phyloP scores from a whole-genome alignment of 148 eudicot species.

The Rhododendron simsii region DNA sequence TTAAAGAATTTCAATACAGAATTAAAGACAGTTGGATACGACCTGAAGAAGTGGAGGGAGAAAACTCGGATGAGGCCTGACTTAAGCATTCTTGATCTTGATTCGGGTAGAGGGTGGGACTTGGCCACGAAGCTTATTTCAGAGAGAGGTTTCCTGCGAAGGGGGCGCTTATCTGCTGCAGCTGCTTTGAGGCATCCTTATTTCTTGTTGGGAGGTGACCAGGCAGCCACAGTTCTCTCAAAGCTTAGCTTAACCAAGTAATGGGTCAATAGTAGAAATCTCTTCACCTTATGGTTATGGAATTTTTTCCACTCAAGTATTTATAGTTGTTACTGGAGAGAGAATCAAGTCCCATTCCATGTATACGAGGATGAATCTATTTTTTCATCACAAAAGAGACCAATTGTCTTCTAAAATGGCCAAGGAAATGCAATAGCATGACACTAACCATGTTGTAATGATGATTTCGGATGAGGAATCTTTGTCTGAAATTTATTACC shows the following conservation, averaged over 20 bases:
- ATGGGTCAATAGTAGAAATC: not conserved
- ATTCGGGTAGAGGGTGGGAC: conserved; percentile 96
- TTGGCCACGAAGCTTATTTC: conserved; percentile 83
- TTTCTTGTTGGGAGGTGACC: conserved; percentile 92
- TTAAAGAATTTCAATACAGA: conserved; percentile 80
- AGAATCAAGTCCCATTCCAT: not conserved
- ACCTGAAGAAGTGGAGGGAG: conserved; percentile 76
- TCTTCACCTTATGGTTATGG: not conserved
- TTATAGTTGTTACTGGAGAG: conserved; percentile 10
- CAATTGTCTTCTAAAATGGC: not conserved
- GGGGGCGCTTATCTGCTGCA: conserved; percentile 91
- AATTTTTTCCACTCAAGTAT: not conserved
- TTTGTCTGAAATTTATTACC: not conserved
- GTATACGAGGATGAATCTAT: not conserved
- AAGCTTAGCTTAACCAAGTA: conserved; percentile 67
- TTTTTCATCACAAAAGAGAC: not conserved
- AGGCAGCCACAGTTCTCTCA: conserved; percentile 90
- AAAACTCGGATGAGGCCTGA: conserved; percentile 77
- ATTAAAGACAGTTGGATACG: conserved; percentile 60
- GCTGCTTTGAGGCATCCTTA: conserved; percentile 96
- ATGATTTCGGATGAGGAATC: not conserved
- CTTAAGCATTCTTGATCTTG: conserved; percentile 76
- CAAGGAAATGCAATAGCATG: not conserved
- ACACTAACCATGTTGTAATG: not conserved
- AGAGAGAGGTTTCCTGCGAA: conserved; percentile 66